These are phyloP conservation scores for Nicotiana undulata DNA, from an alignment of 257 asterid species.

Conservation along the genomic window DNA sequence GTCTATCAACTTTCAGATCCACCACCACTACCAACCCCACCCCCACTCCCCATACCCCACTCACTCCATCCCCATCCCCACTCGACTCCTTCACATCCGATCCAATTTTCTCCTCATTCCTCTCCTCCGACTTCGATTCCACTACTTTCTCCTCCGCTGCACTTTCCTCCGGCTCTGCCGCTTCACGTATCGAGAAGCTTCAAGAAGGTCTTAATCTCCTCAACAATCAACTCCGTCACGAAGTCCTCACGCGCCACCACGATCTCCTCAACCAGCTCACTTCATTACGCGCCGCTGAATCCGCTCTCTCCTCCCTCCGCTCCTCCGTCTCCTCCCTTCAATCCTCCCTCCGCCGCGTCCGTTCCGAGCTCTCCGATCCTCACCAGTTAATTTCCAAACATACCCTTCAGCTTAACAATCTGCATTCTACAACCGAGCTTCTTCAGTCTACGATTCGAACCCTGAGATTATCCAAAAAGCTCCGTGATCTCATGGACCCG, in stretches of 20 bases:
- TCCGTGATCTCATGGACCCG: conserved; percentile 46
- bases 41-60: conserved; percentile 18
- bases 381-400: conserved; percentile 51
- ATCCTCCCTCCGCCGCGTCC: conserved; percentile 62
- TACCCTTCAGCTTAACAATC: conserved; percentile 64
- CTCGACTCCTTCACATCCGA: conserved; percentile 68
- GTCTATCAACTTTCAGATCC: conserved; percentile 54
- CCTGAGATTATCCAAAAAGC: conserved; percentile 59
- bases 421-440: conserved; percentile 51
- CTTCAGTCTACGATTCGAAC: conserved; percentile 62
- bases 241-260: conserved; percentile 81
- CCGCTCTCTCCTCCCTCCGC: conserved; percentile 67
- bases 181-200: conserved; percentile 86
- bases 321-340: conserved; percentile 73
- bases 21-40: conserved; percentile 15
- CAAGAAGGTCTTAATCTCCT: conserved; percentile 82
- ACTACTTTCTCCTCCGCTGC: conserved; percentile 93
- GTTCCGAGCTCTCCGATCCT: conserved; percentile 81
- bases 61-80: conserved; percentile 26
- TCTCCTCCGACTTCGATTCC: conserved; percentile 73
- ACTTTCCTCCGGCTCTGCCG: conserved; percentile 93
- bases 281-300: conserved; percentile 61
- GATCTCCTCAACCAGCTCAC: conserved; percentile 82
- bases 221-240: conserved; percentile 75
- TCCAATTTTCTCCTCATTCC: conserved; percentile 80